Conservation (phyloP, 106 monocot genomes). For the Phalaenopsis equestris region DNA sequence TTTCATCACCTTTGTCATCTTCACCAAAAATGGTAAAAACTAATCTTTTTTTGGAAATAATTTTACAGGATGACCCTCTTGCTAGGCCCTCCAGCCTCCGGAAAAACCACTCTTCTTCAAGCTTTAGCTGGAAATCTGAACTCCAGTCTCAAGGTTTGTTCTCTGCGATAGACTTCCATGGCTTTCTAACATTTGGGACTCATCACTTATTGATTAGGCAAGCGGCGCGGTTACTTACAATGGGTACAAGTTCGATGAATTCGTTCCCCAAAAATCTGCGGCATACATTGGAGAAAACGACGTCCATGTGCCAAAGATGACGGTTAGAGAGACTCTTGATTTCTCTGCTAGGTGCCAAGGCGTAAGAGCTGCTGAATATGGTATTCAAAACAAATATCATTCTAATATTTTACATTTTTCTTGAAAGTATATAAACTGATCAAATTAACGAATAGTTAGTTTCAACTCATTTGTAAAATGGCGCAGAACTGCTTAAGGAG, state of each 20-base stretch:
- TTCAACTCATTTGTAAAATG: no score
- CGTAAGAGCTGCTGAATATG: conserved; percentile 29
- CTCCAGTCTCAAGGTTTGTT: conserved; percentile 29
- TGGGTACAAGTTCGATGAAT: conserved; percentile 63
- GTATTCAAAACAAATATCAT: no score
- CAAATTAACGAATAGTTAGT: no score
- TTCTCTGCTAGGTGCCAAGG: conserved; percentile 74
- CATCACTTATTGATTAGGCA: no score
- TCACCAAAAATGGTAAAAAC: no score
- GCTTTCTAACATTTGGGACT: no score
- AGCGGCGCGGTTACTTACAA: conserved; percentile 62
- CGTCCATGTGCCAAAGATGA: conserved; percentile 73
- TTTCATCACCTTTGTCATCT: no score
- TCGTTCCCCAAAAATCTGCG: conserved; percentile 61
- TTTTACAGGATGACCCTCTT: conserved; percentile 17
- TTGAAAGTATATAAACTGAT: conserved; percentile 29
- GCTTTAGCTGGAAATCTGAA: conserved; percentile 20
- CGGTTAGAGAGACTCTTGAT: conserved; percentile 79
- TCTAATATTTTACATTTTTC: not conserved
- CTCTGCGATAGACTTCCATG: no score
- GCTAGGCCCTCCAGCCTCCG: conserved; percentile 20
- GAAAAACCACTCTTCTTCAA: conserved; percentile 17
- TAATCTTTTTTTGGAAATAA: not conserved
- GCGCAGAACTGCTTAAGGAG: conserved; percentile 15
- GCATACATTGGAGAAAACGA: conserved; percentile 90